Conservation (phyloP, 1,139 yeast genomes). For the Petasospora rhodanensis region DNA sequence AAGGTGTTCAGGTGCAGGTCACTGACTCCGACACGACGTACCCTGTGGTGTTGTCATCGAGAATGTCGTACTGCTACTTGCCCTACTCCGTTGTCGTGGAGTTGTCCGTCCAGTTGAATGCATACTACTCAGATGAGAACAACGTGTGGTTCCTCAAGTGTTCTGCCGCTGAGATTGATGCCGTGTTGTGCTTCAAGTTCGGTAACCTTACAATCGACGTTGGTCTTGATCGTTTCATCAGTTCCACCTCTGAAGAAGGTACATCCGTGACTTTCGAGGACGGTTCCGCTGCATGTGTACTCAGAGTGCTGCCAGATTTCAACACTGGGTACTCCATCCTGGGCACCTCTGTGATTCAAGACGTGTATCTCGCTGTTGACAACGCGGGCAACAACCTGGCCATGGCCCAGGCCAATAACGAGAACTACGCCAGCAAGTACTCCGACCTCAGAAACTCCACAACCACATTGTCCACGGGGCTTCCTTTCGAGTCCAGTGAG, state of each 20-base stretch:
- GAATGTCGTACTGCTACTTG: constrained; percentile 47
- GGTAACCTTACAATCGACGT: constrained; percentile 48
- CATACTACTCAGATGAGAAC: constrained; percentile 49
- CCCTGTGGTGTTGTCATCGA: constrained; percentile 62
- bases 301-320: constrained; percentile 50
- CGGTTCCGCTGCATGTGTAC: constrained; percentile 58
- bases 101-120: constrained; percentile 71
- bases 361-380: constrained; percentile 63
- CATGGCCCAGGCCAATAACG: constrained; percentile 41
- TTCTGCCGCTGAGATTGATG: constrained; percentile 42
- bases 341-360: constrained; percentile 58
- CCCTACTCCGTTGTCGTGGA: constrained; percentile 59
- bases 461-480: constrained; percentile 3
- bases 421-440: constrained; percentile 5
- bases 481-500: constrained; percentile 21
- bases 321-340: constrained; percentile 49
- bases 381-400: constrained; percentile 56
- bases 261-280: constrained; percentile 41
- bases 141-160: constrained; percentile 69
- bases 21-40: constrained; percentile 31
- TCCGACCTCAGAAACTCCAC: constrained; percentile 5
- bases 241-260: constrained; percentile 19
- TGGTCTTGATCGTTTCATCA: constrained; percentile 49
- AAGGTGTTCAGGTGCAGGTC: constrained; percentile 35
- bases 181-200: constrained; percentile 51